Percentiles rank a stretch among this genome's conserved stretches.
Conservation (phyloP, 345 rosid genomes). For the Theobroma cacao region DNA sequence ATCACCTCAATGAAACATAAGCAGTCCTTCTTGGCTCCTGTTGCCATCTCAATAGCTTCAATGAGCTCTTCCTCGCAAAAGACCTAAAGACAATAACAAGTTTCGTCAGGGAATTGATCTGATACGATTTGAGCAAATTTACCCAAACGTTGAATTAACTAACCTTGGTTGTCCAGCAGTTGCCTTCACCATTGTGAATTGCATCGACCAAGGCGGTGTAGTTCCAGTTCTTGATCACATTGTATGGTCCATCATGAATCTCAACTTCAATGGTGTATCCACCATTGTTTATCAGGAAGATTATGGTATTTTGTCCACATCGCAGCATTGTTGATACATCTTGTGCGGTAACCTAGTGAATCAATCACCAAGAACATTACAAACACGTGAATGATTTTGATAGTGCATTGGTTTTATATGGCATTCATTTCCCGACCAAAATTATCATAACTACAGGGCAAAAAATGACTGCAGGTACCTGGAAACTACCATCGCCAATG, state of each 20-base stretch:
- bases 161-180: slow-evolving; percentile 81
- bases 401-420: not conserved
- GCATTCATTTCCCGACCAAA: not conserved
- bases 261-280: slow-evolving; percentile 85
- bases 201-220: slow-evolving; percentile 71
- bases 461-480: slow-evolving; percentile 33
- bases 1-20: slow-evolving; percentile 76
- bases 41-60: slow-evolving; percentile 53
- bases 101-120: not conserved
- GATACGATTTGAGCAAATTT: not conserved
- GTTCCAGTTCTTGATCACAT: slow-evolving; percentile 88
- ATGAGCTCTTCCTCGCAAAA: slow-evolving; percentile 54
- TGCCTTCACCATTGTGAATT: slow-evolving; percentile 69
- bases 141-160: not conserved
- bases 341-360: slow-evolving; percentile 64
- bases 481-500: slow-evolving; percentile 90
- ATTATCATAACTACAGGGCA: not conserved
- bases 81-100: slow-evolving; percentile 36
- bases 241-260: slow-evolving; percentile 86
- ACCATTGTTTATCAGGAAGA: slow-evolving; percentile 78
- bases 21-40: slow-evolving; percentile 51
- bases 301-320: slow-evolving; percentile 60
- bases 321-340: slow-evolving; percentile 75
- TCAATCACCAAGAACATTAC: not conserved
- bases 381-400: not conserved